phyloP scores from a whole-genome alignment of 768 basidiomycete genomes.

The Termitomyces sp. region DNA sequence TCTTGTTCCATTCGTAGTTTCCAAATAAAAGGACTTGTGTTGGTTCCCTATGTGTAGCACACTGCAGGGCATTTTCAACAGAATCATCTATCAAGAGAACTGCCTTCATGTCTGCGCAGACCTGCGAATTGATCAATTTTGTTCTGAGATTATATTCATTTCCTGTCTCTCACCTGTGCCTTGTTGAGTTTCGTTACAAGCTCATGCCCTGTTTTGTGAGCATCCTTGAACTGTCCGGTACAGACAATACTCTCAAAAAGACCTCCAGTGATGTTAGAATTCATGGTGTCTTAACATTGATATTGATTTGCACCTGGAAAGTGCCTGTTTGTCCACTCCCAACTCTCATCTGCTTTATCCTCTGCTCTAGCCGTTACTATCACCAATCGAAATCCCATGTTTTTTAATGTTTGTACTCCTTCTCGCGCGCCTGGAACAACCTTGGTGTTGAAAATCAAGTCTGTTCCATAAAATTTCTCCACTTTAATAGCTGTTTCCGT shows the following conservation, averaged over 20 bases:
- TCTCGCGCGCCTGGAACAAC: slow-evolving; percentile 61
- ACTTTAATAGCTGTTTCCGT: slow-evolving; percentile 56
- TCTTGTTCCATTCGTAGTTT: slow-evolving; percentile 69
- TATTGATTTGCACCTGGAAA: slow-evolving; percentile 42
- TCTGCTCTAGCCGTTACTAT: slow-evolving; percentile 71
- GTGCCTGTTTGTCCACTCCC: slow-evolving; percentile 61
- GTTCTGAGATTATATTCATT: neutral
- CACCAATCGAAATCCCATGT: slow-evolving; percentile 62
- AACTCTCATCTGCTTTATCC: slow-evolving; percentile 49
- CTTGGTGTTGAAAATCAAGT: slow-evolving; percentile 37
- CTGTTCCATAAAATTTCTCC: slow-evolving; percentile 48
- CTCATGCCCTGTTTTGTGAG: slow-evolving; percentile 36
- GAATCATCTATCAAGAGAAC: slow-evolving; percentile 76
- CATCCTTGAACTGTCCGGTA: slow-evolving; percentile 65
- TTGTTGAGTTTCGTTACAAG: slow-evolving; percentile 59
- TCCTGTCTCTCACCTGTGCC: slow-evolving; percentile 44
- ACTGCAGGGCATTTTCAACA: slow-evolving; percentile 66
- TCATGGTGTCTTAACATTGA: neutral
- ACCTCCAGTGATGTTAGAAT: slow-evolving; percentile 19
- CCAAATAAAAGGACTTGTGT: slow-evolving; percentile 70
- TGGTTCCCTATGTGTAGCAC: slow-evolving; percentile 39
- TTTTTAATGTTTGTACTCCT: slow-evolving; percentile 46
- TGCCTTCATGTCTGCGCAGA: slow-evolving; percentile 59
- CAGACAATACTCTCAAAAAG: slow-evolving; percentile 59
- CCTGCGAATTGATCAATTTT: slow-evolving; percentile 27